Conservation (phyloP, 345 rosid species). For the Bruguiera gymnorhiza region DNA sequence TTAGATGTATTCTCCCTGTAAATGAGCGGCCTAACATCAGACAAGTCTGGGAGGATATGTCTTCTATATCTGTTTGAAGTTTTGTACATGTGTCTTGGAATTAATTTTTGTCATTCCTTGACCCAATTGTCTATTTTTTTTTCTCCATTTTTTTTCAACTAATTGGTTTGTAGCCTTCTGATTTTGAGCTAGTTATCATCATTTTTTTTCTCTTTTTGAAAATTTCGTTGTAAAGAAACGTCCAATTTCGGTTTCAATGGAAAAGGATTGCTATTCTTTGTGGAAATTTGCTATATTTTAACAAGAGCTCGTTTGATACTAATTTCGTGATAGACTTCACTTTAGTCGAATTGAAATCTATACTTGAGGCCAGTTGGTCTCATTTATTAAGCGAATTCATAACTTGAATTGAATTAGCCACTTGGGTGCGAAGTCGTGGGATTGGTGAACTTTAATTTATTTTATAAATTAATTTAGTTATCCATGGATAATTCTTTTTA, state of each 20-base stretch:
- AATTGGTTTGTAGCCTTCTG: conserved; percentile 48
- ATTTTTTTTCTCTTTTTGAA: conserved; percentile 14
- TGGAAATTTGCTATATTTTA: not conserved
- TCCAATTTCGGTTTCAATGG: conserved; percentile 21
- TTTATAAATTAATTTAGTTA: too few relatives aligned
- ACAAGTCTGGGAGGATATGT: conserved; percentile 68
- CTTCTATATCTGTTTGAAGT: conserved; percentile 62
- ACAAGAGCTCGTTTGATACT: too few relatives aligned
- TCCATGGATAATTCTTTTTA: too few relatives aligned
- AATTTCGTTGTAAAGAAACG: conserved; percentile 48
- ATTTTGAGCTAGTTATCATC: conserved; percentile 35
- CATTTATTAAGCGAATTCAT: too few relatives aligned
- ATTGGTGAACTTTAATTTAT: too few relatives aligned
- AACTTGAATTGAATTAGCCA: too few relatives aligned
- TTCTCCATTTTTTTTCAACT: conserved; percentile 15
- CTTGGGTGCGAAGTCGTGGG: too few relatives aligned
- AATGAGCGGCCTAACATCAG: conserved; percentile 93
- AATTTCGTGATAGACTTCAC: too few relatives aligned
- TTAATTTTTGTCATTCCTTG: conserved; percentile 41
- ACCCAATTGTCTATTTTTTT: conserved; percentile 31
- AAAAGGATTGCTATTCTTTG: conserved; percentile 15
- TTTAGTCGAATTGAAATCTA: too few relatives aligned
- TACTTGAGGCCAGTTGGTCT: too few relatives aligned
- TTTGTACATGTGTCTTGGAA: conserved; percentile 66
- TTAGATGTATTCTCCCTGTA: conserved; percentile 77